phyloP scores from a whole-genome alignment of 345 rosid species.

The Euphorbia tirucalli region DNA sequence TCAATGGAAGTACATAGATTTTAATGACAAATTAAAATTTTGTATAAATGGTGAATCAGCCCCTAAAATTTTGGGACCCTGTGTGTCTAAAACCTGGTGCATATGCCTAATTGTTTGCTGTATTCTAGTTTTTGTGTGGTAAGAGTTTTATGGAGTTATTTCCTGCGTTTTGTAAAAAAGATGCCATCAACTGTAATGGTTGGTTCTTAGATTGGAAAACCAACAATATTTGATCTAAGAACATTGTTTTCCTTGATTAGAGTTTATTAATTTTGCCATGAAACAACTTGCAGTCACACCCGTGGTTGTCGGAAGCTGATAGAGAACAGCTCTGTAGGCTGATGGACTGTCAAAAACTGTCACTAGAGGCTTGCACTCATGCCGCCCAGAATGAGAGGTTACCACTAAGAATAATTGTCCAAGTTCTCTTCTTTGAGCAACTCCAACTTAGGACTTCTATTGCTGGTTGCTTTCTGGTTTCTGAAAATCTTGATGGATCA shows the following conservation, averaged over 20 bases:
- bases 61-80: no score
- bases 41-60: no score
- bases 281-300: slow-evolving; percentile 75
- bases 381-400: slow-evolving; percentile 96
- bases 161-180: neutral
- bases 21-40: no score
- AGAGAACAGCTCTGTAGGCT: slow-evolving; percentile 90
- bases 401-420: slow-evolving; percentile 81
- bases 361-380: slow-evolving; percentile 96
- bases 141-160: neutral
- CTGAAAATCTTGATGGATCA: slow-evolving; percentile 91
- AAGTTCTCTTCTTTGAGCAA: slow-evolving; percentile 98
- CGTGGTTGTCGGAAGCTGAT: slow-evolving; percentile 85
- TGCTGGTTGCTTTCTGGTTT: slow-evolving; percentile 90
- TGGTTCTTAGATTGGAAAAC: neutral
- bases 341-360: slow-evolving; percentile 96
- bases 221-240: neutral
- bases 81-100: no score
- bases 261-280: slow-evolving; percentile 14
- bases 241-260: neutral
- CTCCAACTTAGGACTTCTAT: slow-evolving; percentile 97
- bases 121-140: no score
- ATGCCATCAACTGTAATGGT: neutral
- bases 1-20: no score
- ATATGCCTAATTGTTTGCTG: no score